Evolutionary conservation across 805 yeast genomes (phyloP).

Genomic region (Kuraishia hungarica): DNA sequence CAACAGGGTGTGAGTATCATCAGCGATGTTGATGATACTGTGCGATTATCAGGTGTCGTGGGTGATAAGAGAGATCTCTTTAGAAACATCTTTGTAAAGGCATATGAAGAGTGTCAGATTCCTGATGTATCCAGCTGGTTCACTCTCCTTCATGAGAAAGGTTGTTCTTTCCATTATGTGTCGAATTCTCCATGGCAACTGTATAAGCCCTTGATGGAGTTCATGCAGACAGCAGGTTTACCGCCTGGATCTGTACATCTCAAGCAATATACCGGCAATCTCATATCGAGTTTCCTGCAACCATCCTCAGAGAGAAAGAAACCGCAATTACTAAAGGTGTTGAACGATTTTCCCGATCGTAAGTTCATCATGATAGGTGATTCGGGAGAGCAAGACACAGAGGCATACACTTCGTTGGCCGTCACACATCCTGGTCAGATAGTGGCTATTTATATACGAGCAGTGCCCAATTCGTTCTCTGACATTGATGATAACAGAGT

Average conservation of each 20-base stretch:
- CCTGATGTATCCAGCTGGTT: slow-evolving; percentile 75
- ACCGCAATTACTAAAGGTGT: slow-evolving; percentile 49
- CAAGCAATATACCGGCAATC: slow-evolving; percentile 79
- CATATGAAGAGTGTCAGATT: slow-evolving; percentile 58
- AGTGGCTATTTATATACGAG: slow-evolving; percentile 71
- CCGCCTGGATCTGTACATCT: slow-evolving; percentile 83
- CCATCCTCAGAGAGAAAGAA: slow-evolving; percentile 80
- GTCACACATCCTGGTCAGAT: slow-evolving; percentile 52
- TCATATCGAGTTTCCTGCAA: slow-evolving; percentile 75
- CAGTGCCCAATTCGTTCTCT: slow-evolving; percentile 64
- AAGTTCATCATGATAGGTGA: slow-evolving; percentile 87
- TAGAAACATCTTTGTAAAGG: slow-evolving; percentile 65
- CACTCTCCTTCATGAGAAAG: slow-evolving; percentile 31
- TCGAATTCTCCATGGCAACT: slow-evolving; percentile 95
- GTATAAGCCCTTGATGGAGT: slow-evolving; percentile 50
- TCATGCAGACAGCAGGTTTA: slow-evolving; percentile 42
- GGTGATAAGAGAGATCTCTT: slow-evolving; percentile 82
- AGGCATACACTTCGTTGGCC: slow-evolving; percentile 76
- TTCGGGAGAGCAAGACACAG: slow-evolving; percentile 91
- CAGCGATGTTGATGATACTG: slow-evolving; percentile 92
- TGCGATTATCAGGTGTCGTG: slow-evolving; percentile 81
- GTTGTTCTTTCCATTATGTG: slow-evolving; percentile 70
- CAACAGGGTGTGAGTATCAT: slow-evolving; percentile 60
- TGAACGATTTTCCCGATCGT: slow-evolving; percentile 68
- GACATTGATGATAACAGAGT: slow-evolving; percentile 31